phyloP scores from a whole-genome alignment of 371 early-diverging fungal genomes.

The Nematocida sp. region DNA sequence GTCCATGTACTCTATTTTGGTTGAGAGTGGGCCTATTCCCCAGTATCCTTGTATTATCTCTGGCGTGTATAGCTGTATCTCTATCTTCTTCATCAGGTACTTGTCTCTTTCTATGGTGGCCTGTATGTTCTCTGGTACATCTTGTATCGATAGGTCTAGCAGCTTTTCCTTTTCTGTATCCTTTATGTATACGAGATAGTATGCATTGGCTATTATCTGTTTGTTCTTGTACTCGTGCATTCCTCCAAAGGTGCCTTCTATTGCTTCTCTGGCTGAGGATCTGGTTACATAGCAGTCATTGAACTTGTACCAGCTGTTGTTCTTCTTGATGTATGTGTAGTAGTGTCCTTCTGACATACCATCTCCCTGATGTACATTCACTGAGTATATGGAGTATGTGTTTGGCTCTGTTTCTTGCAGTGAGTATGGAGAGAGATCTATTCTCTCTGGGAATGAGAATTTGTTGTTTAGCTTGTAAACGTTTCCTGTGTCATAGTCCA shows the following conservation, averaged over 20 bases:
- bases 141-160: not conserved
- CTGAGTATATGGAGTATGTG: conserved; percentile 66
- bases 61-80: conserved; percentile 13
- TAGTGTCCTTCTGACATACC: conserved; percentile 91
- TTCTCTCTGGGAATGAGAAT: conserved; percentile 81
- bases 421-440: conserved; percentile 80
- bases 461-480: conserved; percentile 78
- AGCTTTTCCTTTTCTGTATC: conserved; percentile 13
- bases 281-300: conserved; percentile 90
- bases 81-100: not conserved
- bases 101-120: conserved; percentile 22
- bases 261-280: conserved; percentile 74
- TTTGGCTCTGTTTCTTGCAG: conserved; percentile 65
- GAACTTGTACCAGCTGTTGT: conserved; percentile 75
- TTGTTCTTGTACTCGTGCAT: conserved; percentile 54
- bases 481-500: conserved; percentile 68
- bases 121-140: conserved; percentile 21
- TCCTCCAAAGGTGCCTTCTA: conserved; percentile 74
- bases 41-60: conserved; percentile 33
- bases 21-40: conserved; percentile 11
- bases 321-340: conserved; percentile 73
- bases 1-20: not conserved
- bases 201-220: conserved; percentile 55
- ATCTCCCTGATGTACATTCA: conserved; percentile 84
- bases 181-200: conserved; percentile 61